These are phyloP conservation scores for Debaryomyces sp. DNA, from an alignment of 1,139 yeast genomes.

Conservation along the genomic window DNA sequence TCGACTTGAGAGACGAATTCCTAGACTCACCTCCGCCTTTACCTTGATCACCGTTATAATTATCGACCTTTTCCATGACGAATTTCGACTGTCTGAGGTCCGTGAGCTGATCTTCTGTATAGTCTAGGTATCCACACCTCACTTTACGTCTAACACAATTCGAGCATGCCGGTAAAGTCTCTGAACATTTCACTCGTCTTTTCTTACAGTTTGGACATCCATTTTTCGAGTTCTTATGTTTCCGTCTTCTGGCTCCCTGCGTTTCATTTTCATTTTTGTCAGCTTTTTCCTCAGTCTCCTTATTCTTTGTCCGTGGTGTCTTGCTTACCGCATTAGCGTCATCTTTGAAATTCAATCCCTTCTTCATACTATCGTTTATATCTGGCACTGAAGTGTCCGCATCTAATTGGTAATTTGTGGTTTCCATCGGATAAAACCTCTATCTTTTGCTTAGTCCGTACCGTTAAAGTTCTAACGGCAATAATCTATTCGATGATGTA, in stretches of 20 bases:
- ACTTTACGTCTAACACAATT: constrained; percentile 47
- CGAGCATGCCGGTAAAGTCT: constrained; percentile 43
- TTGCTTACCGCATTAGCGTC: not conserved
- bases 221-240: constrained; percentile 34
- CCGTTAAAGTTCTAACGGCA: not conserved
- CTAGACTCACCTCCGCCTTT: not conserved
- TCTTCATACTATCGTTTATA: not conserved
- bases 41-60: not conserved
- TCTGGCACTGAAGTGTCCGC: not conserved
- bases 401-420: not conserved
- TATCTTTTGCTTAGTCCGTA: no score
- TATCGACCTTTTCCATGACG: not conserved
- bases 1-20: not conserved
- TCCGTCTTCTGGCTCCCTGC: constrained; percentile 23
- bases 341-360: not conserved
- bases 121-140: constrained; percentile 44
- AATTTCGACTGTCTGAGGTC: constrained; percentile 27
- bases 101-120: constrained; percentile 35
- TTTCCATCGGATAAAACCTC: not conserved
- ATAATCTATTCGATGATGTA: not conserved
- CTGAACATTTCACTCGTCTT: constrained; percentile 47
- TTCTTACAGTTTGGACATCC: constrained; percentile 52
- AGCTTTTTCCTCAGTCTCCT: not conserved
- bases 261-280: not conserved
- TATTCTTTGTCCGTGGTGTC: not conserved